These are phyloP conservation scores for Botrytis aclada DNA, from an alignment of 2,329 filamentous ascomycete genomes.

Conservation along the genomic window DNA sequence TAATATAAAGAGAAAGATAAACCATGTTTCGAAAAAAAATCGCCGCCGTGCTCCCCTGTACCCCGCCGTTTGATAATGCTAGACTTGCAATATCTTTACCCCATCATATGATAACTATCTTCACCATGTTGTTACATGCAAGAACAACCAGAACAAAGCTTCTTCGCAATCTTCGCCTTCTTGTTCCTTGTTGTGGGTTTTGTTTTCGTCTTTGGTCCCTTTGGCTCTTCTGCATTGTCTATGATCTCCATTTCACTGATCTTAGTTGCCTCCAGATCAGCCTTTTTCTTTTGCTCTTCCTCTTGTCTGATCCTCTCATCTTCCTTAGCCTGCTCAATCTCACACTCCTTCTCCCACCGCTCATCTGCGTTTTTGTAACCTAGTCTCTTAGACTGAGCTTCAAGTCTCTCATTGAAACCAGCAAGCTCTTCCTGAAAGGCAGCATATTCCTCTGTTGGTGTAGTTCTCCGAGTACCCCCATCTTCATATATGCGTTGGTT, in stretches of 20 bases:
- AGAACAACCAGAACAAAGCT: background rate
- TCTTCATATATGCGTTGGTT: background rate
- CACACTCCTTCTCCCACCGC: conserved; percentile 3
- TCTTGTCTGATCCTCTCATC: background rate
- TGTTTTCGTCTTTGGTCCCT: background rate
- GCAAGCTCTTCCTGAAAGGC: background rate
- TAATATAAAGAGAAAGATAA: background rate
- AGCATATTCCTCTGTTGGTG: background rate
- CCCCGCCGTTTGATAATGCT: background rate
- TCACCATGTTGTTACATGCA: background rate
- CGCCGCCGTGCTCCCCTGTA: background rate
- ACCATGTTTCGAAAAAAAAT: no score
- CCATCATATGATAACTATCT: background rate
- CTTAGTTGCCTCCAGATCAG: no score
- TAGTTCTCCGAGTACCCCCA: background rate
- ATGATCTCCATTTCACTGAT: fast-evolving
- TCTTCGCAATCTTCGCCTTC: no score
- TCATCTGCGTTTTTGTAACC: background rate
- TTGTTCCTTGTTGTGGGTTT: no score
- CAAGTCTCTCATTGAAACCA: background rate
- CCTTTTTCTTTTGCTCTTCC: background rate
- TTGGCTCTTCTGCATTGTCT: fast-evolving
- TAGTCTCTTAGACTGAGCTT: background rate
- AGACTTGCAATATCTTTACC: background rate
- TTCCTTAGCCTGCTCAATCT: background rate